Base-by-base conservation (phyloP, 345 rosid genomes). In the Eucalyptus tenuipes region DNA sequence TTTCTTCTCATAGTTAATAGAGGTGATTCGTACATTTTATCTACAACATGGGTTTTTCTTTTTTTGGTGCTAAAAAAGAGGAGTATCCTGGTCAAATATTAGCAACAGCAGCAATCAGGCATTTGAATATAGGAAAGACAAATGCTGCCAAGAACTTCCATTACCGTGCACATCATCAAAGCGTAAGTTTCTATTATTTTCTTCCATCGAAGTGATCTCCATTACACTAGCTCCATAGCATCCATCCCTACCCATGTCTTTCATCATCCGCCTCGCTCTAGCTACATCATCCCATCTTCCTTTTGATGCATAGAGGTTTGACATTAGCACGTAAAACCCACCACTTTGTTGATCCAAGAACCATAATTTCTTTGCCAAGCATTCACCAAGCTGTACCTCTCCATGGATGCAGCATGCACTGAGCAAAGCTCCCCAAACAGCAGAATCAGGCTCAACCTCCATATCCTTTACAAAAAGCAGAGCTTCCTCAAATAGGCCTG, bases 351-450 rank as follows among this genome's bases (percentile, higher is more conserved):
- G 87, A 91, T 96, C 98, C 94, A 94, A 86, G 87, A 95, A 92
- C 88, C 94, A 93, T 57, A 95, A 48, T 89, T 94, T 96, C 94
- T 94, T 96, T 88, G 98, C 96, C 89, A 95, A 88, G 89, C 90
- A 96, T 89, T 96, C 98, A 86, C 98, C 99, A 49, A 97, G 93
- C 93, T 90, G 92, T 84, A 92, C 89, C 93, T 95, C 94, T 90
- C 92, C 94, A 85, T 95, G 94, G 86, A 95, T 89, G 90, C 94
- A 94, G 85, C 98, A 97, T 8, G 94, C 95, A 82, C 91, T 90
- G 22, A 96, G 95, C 91, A 97, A 91, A 91, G 98, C 96, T 86
- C 96, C 97, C 98, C 97, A 96, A 49, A 97, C 94, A 13, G 94
- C 95, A 80, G 94, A 96, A 93, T 97, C 99, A 18, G 96, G 96